These are phyloP conservation scores for Rhododendron mucronatum DNA, from an alignment of 148 eudicot genomes.

Conservation along the genomic window DNA sequence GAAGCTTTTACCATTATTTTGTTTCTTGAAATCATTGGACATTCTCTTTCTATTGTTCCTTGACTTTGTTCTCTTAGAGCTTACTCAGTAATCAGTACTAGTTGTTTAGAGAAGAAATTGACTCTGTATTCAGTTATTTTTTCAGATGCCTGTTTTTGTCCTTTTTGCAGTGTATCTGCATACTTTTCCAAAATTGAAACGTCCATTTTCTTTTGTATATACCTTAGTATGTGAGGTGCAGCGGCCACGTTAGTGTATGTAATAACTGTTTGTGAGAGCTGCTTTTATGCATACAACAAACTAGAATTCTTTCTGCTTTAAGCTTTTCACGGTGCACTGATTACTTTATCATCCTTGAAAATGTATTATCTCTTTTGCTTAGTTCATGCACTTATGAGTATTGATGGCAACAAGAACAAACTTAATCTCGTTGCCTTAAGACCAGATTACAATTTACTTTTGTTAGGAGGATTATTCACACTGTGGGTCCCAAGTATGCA, in stretches of 20 bases:
- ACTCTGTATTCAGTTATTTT: not conserved
- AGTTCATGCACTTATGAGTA: not conserved
- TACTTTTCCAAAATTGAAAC: not conserved
- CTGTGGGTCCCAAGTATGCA: constrained; percentile 99
- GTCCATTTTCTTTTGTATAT: not conserved
- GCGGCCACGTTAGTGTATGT: not conserved
- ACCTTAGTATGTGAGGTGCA: not conserved
- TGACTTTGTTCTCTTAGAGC: not conserved
- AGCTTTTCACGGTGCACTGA: not conserved
- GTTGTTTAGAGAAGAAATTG: not conserved
- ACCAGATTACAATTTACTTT: constrained; percentile 11
- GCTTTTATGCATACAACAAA: not conserved
- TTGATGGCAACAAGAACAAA: not conserved
- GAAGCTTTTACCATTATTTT: not conserved
- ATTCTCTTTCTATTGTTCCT: not conserved
- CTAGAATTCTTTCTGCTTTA: not conserved
- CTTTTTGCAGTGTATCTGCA: not conserved
- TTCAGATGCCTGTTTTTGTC: not conserved
- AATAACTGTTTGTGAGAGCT: not conserved
- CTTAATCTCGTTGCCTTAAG: not conserved
- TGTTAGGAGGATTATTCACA: constrained; percentile 92
- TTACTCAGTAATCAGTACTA: not conserved
- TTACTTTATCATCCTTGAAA: not conserved
- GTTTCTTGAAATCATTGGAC: not conserved
- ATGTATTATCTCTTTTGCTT: not conserved